These are phyloP conservation scores for Colletotrichum ledebouriae DNA, from an alignment of 2,329 filamentous ascomycete genomes.

Conservation along the genomic window DNA sequence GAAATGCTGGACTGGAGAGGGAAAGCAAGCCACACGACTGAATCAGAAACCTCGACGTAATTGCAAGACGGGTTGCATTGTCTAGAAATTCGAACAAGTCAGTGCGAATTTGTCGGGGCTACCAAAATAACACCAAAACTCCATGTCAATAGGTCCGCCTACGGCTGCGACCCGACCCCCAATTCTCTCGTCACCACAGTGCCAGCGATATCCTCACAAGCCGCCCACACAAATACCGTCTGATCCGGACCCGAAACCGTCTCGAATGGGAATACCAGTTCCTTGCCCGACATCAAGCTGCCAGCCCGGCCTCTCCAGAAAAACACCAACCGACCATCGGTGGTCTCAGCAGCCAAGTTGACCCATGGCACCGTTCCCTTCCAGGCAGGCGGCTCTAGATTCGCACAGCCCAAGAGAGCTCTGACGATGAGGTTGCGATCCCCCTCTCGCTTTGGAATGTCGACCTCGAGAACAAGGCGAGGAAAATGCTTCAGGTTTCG, in stretches of 20 bases:
- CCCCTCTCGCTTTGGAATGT: constrained; percentile 51
- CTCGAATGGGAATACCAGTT: constrained; percentile 67
- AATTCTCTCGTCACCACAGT: constrained; percentile 55
- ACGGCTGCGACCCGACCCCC: no score
- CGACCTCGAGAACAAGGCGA: constrained; percentile 57
- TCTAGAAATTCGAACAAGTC: no score
- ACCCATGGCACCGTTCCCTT: constrained; percentile 74
- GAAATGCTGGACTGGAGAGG: no score
- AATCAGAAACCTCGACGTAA: no score
- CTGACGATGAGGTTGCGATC: constrained; percentile 65
- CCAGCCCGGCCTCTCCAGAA: constrained; percentile 75
- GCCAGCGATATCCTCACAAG: constrained; percentile 87
- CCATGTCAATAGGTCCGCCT: no score
- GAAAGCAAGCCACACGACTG: no score
- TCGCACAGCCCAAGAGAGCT: constrained; percentile 78
- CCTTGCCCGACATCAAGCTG: constrained; percentile 72
- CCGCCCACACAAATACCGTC: constrained; percentile 76
- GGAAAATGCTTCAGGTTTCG: constrained; percentile 79
- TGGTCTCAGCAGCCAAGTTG: constrained; percentile 80
- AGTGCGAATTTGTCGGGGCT: no score
- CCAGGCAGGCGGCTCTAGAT: constrained; percentile 73
- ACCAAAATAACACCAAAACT: no score
- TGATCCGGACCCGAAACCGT: constrained; percentile 60
- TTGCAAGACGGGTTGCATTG: no score
- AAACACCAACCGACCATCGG: constrained; percentile 76